These are phyloP conservation scores for Erigeron canadensis DNA, from an alignment of 129 eudicot species.

Conservation along the genomic window DNA sequence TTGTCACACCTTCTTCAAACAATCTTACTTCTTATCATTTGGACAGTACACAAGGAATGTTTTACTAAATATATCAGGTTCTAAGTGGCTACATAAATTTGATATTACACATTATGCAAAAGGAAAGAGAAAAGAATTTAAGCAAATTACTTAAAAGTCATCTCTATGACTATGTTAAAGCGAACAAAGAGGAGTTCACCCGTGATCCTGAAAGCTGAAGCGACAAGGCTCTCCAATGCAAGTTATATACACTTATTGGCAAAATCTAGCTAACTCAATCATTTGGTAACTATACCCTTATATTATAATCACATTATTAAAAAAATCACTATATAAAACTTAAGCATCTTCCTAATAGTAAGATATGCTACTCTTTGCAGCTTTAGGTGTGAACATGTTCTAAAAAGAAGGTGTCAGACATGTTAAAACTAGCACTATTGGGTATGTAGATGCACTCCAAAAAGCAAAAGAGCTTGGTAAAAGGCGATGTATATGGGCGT, in stretches of 20 bases:
- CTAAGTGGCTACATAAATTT: slow-evolving; percentile 8
- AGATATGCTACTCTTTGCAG: slow-evolving; percentile 41
- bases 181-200: slow-evolving; percentile 71
- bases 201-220: slow-evolving; percentile 82
- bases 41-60: too few relatives aligned
- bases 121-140: slow-evolving; percentile 89
- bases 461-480: slow-evolving; percentile 96
- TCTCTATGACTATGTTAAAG: slow-evolving; percentile 73
- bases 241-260: slow-evolving; percentile 35
- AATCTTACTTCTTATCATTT: too few relatives aligned
- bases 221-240: slow-evolving; percentile 81
- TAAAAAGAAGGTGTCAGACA: too few relatives aligned
- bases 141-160: slow-evolving; percentile 60
- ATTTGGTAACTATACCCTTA: background rate
- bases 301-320: background rate
- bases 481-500: slow-evolving; percentile 79
- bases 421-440: too few relatives aligned
- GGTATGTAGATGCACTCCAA: slow-evolving; percentile 86
- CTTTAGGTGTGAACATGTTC: slow-evolving; percentile 98
- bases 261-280: background rate
- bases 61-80: slow-evolving; percentile 18
- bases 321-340: background rate
- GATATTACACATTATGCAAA: slow-evolving; percentile 66
- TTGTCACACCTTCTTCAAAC: background rate
- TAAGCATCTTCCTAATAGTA: slow-evolving; percentile 7